Percentiles rank a stretch among this genome's conserved stretches.
Conservation (phyloP, 2,329 filamentous ascomycete species). For the Fusarium foetens region DNA sequence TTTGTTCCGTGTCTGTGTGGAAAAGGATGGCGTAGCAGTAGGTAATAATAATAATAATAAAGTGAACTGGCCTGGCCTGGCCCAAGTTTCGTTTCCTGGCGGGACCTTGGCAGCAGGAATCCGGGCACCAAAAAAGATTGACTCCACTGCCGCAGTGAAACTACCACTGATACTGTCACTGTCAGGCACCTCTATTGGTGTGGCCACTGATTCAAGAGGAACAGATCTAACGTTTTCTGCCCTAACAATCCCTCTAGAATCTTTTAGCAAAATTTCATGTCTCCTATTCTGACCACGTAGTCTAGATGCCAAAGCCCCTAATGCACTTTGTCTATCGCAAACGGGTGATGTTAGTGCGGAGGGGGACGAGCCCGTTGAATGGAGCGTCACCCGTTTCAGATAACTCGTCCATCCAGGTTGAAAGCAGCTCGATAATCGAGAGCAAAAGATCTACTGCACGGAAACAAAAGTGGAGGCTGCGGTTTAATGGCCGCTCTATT, state of each 20-base stretch:
- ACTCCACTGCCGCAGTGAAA: constrained; percentile 29
- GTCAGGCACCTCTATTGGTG: constrained; percentile 4
- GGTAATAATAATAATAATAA: constrained; percentile 8
- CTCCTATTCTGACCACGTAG: neutral
- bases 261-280: neutral
- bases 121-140: constrained; percentile 17
- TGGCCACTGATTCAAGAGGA: constrained; percentile 17
- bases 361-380: neutral
- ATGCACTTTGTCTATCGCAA: neutral
- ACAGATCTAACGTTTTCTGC: constrained; percentile 8
- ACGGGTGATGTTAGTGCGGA: neutral
- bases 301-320: neutral
- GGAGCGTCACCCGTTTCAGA: constrained; percentile 16
- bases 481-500: neutral
- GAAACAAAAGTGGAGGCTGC: constrained; percentile 23
- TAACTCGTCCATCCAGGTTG: neutral
- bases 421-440: constrained; percentile 1
- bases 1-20: constrained; percentile 29
- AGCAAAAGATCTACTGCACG: neutral
- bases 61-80: constrained; percentile 25
- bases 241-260: neutral
- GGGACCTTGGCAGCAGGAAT: constrained; percentile 23
- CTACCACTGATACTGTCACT: constrained; percentile 10
- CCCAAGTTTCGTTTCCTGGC: constrained; percentile 43
- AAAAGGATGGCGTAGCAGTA: constrained; percentile 15